Evolutionary conservation across 495 filamentous ascomycete genomes (phyloP).

Genomic region (Penicillium taxi): DNA sequence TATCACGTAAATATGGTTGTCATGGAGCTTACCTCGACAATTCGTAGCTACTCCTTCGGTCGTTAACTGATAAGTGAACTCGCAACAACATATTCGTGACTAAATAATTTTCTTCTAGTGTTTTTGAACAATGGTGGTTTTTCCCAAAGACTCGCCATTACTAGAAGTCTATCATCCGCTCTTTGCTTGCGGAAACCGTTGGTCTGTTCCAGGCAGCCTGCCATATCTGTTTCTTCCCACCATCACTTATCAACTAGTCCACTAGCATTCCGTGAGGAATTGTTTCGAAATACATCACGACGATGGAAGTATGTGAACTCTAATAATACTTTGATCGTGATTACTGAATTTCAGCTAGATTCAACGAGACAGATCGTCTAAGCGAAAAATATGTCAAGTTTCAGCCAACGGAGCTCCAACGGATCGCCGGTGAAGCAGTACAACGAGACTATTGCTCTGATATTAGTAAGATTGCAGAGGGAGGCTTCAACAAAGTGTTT

Average conservation of each 20-base stretch:
- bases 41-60: no score
- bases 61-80: no score
- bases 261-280: constrained; percentile 12
- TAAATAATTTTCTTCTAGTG: background rate
- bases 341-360: constrained; percentile 12
- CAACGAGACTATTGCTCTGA: constrained; percentile 21
- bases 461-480: constrained; percentile 14
- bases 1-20: no score
- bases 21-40: no score
- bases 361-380: constrained; percentile 21
- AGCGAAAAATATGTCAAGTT: constrained; percentile 26
- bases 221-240: constrained; percentile 10
- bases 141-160: constrained; percentile 7
- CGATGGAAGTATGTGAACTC: constrained; percentile 17
- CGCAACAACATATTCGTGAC: no score
- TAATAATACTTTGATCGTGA: constrained; percentile 3
- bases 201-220: constrained; percentile 10
- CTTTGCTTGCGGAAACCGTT: constrained; percentile 10
- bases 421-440: constrained; percentile 21
- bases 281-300: constrained; percentile 23
- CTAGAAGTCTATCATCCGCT: constrained; percentile 9
- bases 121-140: constrained; percentile 9
- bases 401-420: constrained; percentile 23
- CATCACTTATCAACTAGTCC: constrained; percentile 15
- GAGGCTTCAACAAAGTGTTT: constrained; percentile 32